Percentiles rank a stretch among this genome's conserved stretches.
Conservation (phyloP, 2,329 filamentous ascomycete genomes). For the Monilinia fructigena region DNA sequence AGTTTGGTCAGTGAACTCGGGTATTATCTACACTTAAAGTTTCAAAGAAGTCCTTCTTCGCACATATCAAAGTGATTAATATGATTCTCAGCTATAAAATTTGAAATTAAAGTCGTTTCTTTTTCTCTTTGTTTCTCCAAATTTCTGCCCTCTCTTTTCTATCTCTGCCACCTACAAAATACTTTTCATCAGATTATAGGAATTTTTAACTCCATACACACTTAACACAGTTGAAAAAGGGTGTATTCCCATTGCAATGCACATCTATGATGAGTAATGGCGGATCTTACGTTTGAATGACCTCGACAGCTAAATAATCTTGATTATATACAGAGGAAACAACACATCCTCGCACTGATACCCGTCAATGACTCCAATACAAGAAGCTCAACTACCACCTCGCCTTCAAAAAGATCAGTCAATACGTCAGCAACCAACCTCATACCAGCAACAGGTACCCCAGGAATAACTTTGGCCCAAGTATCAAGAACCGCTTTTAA, state of each 20-base stretch:
- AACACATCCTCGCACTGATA: background rate
- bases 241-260: conserved; percentile 8
- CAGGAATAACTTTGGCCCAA: background rate
- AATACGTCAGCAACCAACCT: background rate
- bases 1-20: background rate
- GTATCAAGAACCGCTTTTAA: background rate
- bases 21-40: background rate
- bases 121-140: too few relatives aligned
- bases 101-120: background rate
- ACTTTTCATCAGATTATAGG: background rate
- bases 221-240: conserved; percentile 5
- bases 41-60: background rate
- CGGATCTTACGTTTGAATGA: conserved; percentile 1
- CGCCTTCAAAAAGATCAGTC: background rate
- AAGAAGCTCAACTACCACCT: background rate
- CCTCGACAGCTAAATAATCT: background rate
- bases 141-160: background rate
- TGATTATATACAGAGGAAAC: background rate
- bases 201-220: background rate
- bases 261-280: conserved; percentile 15
- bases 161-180: background rate
- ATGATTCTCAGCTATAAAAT: background rate
- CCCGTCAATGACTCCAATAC: conserved; percentile 4
- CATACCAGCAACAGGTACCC: background rate
- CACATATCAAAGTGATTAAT: background rate